Conservation (phyloP, 352 stramenopile genomes). For the Phytophthora meadii region DNA sequence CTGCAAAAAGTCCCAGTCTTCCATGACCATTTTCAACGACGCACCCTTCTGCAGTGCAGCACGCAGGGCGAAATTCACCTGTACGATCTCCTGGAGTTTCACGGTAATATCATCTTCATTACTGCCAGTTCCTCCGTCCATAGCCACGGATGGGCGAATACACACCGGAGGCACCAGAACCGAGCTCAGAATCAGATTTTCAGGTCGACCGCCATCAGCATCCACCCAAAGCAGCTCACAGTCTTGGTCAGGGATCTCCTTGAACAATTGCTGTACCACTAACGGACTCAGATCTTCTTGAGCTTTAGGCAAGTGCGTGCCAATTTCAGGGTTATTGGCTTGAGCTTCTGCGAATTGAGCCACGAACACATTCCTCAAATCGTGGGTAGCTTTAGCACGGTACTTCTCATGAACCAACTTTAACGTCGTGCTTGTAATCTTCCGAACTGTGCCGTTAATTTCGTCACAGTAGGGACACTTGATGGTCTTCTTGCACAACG, state of each 20-base stretch:
- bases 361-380: conserved; percentile 87
- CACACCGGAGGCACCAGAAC: conserved; percentile 98
- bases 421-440: conserved; percentile 96
- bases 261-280: conserved; percentile 95
- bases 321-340: conserved; percentile 86
- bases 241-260: conserved; percentile 97
- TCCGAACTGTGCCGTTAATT: conserved; percentile 98
- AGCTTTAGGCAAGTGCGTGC: conserved; percentile 83
- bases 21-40: conserved; percentile 98
- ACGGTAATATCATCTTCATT: conserved; percentile 99
- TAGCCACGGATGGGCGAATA: conserved; percentile 98
- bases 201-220: conserved; percentile 92
- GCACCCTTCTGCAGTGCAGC: conserved; percentile 95
- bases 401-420: conserved; percentile 99
- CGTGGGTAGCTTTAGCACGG: conserved; percentile 88
- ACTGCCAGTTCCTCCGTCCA: conserved; percentile 95
- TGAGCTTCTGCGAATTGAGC: conserved; percentile 84
- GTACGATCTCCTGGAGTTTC: conserved; percentile 99
- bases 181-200: conserved; percentile 98
- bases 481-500: conserved; percentile 97
- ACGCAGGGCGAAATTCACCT: conserved; percentile 97
- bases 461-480: conserved; percentile 96
- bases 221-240: conserved; percentile 98
- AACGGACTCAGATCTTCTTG: conserved; percentile 92
- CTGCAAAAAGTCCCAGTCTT: conserved; percentile 99